These are phyloP conservation scores for Alternaria sp. DNA, from an alignment of 2,329 filamentous ascomycete genomes.

Conservation along the genomic window DNA sequence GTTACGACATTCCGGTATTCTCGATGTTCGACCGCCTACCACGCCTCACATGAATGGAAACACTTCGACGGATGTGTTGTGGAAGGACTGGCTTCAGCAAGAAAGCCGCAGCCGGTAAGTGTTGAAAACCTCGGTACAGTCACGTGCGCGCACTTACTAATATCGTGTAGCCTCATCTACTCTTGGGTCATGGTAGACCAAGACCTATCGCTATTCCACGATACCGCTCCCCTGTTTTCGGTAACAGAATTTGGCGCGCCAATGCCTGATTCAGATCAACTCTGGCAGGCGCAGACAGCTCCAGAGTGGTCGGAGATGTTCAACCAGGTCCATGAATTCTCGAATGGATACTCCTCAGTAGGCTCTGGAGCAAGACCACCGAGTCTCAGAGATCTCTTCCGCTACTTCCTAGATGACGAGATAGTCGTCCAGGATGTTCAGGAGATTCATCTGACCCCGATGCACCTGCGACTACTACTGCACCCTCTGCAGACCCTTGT, in stretches of 20 bases:
- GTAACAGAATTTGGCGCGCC: constrained; percentile 72
- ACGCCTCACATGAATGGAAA: constrained; percentile 58
- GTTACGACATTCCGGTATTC: constrained; percentile 73
- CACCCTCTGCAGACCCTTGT: constrained; percentile 74
- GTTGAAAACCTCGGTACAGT: constrained; percentile 23
- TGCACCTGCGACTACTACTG: constrained; percentile 71
- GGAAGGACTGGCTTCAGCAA: constrained; percentile 71
- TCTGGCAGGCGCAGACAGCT: constrained; percentile 70
- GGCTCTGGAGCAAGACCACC: constrained; percentile 62
- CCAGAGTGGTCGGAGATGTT: constrained; percentile 68
- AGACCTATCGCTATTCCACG: constrained; percentile 59
- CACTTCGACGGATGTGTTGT: constrained; percentile 60
- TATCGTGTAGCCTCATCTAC: constrained; percentile 68
- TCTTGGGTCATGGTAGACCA: constrained; percentile 80
- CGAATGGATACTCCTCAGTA: constrained; percentile 63
- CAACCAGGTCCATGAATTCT: constrained; percentile 67
- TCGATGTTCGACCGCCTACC: constrained; percentile 63
- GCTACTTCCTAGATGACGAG: constrained; percentile 72
- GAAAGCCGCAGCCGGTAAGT: constrained; percentile 70
- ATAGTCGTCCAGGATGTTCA: constrained; percentile 58
- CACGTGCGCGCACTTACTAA: constrained; percentile 34
- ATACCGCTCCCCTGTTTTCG: constrained; percentile 62
- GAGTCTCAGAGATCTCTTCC: constrained; percentile 72
- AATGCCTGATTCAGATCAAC: constrained; percentile 68
- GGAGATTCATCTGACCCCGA: constrained; percentile 62